Base-by-base conservation (phyloP, 768 basidiomycete genomes). In the Fibroporia radiculosa region DNA sequence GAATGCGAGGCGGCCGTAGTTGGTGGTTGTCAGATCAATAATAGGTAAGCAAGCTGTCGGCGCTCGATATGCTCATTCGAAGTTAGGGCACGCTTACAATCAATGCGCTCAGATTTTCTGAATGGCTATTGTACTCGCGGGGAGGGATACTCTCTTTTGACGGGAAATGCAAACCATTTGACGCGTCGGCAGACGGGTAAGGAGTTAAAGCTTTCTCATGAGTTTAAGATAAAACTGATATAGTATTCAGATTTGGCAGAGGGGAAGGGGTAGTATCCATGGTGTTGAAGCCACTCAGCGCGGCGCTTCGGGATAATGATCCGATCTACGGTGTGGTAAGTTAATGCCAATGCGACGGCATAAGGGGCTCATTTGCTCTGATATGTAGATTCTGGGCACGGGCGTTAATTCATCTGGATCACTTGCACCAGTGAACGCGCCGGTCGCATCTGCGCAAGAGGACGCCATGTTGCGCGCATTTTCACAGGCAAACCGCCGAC, bases 1-100 rank as follows among this genome's bases (percentile, higher is more conserved):
- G 75, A 76, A 29, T 66, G 74, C 24, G 66, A 73, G 24, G 65
- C 70, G 4, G 75, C 75, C 0, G 59, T 78, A 7, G 66, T 77
- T 18, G 70, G 64, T 10, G 68, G 71, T 19, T 61, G 61, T 49
- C 73, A 73, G 40, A 41, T 69, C 18, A 69, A 72, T 49, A 59
- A 62, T 36, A 52, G 69, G 72, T 68, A 40, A 44, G 55, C 18
- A 24, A 16, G 19, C 37, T 7, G 13, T 26, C 22, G 11, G 10
- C 19, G 8, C 14, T 57, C 29, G 28, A 33, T 3, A 23, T 49
- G 34, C 6, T 36, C 19, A 40, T 16, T 10, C 50, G 12, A 12
- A 16, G 25, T 8, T 18, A n/a, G 29, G 14, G 14, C 13, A 35
- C 23, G 24, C 12, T 37, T 8, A 19, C 28, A 35, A 12, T 48